These are phyloP conservation scores for Calonectria leucothoes DNA, from an alignment of 2,329 filamentous ascomycete species.

Conservation along the genomic window DNA sequence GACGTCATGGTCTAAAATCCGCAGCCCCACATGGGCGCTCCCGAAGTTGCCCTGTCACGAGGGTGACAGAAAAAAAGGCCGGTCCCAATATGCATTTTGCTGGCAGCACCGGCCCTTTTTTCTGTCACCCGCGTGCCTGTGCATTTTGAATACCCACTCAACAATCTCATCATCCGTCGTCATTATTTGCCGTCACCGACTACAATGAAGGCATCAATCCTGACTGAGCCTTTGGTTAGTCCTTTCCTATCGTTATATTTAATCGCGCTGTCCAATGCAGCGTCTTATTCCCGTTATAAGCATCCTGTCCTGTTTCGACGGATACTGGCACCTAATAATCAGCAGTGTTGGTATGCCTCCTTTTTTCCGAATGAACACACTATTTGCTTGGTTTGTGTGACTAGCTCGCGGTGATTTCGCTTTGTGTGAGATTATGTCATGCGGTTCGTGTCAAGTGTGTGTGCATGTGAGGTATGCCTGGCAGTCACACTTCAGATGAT, in stretches of 20 bases:
- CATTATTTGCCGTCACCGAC: not conserved
- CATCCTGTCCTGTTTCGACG: not conserved
- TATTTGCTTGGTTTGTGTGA: not conserved
- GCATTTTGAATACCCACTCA: not conserved
- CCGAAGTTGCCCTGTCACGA: not conserved
- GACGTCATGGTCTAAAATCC: constrained; percentile 36
- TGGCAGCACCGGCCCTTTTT: too few species aligned
- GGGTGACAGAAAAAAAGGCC: too few species aligned
- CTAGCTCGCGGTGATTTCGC: not conserved
- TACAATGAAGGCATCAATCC: not conserved
- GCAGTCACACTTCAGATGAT: not conserved
- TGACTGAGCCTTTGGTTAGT: not conserved
- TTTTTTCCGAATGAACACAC: not conserved
- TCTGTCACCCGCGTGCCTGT: too few species aligned
- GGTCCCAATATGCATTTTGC: too few species aligned
- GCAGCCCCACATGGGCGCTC: constrained; percentile 8
- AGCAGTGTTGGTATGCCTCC: not conserved
- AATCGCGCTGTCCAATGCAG: not conserved
- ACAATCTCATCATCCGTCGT: not conserved
- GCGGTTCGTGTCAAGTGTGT: too few species aligned
- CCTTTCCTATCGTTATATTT: not conserved
- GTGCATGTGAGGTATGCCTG: not conserved
- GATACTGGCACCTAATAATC: not conserved
- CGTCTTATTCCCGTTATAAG: not conserved
- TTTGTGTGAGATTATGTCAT: not conserved